Evolutionary conservation across 208 protist species (phyloP).

Genomic region (Acanthamoeba rhysodes): DNA sequence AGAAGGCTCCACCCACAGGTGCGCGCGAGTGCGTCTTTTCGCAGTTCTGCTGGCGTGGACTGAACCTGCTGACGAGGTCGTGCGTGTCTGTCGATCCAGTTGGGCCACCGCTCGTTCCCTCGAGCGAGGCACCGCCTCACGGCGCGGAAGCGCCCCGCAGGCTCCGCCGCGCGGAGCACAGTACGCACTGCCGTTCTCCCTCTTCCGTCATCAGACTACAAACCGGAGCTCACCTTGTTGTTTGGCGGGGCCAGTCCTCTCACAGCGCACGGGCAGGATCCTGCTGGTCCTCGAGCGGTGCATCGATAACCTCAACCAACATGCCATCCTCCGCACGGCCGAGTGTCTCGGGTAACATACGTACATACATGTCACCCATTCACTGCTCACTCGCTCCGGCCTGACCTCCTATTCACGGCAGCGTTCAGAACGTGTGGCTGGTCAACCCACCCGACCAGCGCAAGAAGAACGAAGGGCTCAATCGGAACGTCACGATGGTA

Average conservation of each 20-base stretch:
- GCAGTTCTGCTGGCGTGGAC: not conserved
- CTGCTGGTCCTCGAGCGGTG: conserved; percentile 81
- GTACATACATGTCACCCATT: not conserved
- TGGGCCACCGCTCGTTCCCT: not conserved
- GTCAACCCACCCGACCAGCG: not conserved
- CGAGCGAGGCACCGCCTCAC: not conserved
- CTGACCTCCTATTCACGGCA: not conserved
- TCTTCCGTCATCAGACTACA: not conserved
- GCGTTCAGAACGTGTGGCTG: conserved; percentile 64
- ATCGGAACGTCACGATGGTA: conserved; percentile 52
- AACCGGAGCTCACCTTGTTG: not conserved
- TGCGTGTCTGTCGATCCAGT: not conserved
- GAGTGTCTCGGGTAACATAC: conserved; percentile 71
- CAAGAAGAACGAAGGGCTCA: conserved; percentile 48
- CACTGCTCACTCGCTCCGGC: not conserved
- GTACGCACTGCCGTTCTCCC: not conserved
- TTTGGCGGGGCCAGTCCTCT: conserved; percentile 37
- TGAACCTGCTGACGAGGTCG: not conserved
- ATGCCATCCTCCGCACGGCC: conserved; percentile 80
- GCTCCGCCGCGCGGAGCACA: conserved; percentile 34
- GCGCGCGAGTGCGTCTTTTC: not conserved
- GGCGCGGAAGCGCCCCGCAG: not conserved
- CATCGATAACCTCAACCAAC: conserved; percentile 77
- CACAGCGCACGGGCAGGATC: conserved; percentile 67
- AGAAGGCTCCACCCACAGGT: not conserved